Conservation (phyloP, 768 basidiomycete genomes). For the Leucocoprinus birnbaumii region DNA sequence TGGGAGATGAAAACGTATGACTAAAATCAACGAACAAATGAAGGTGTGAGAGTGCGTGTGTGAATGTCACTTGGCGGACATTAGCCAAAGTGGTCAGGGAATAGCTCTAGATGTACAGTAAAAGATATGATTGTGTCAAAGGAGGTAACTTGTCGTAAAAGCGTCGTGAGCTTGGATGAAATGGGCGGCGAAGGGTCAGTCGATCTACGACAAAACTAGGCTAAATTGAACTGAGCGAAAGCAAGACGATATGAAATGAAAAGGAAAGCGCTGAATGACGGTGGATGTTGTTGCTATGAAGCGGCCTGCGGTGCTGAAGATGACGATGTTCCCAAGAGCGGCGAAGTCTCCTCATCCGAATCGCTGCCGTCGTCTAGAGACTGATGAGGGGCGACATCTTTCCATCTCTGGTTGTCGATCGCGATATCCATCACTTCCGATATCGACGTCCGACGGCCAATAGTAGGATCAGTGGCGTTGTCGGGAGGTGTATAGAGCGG, state of each 20-base stretch:
- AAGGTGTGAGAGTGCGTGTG: neutral
- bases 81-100: neutral
- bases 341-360: constrained; percentile 5
- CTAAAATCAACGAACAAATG: neutral
- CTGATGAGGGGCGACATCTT: neutral
- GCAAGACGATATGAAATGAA: neutral
- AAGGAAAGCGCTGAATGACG: no score
- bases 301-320: neutral
- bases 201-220: neutral
- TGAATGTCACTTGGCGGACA: neutral
- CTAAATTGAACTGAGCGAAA: neutral
- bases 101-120: neutral
- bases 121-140: neutral
- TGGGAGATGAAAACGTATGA: neutral
- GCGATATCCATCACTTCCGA: neutral
- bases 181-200: neutral
- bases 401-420: neutral
- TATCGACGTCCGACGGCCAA: neutral
- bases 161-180: no score
- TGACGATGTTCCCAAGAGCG: neutral
- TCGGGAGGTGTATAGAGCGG: constrained; percentile 56
- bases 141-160: neutral
- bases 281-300: neutral
- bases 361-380: neutral
- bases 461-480: neutral